phyloP scores from a whole-genome alignment of 1,284 basidiomycete genomes.

The Calocybe gambosa region DNA sequence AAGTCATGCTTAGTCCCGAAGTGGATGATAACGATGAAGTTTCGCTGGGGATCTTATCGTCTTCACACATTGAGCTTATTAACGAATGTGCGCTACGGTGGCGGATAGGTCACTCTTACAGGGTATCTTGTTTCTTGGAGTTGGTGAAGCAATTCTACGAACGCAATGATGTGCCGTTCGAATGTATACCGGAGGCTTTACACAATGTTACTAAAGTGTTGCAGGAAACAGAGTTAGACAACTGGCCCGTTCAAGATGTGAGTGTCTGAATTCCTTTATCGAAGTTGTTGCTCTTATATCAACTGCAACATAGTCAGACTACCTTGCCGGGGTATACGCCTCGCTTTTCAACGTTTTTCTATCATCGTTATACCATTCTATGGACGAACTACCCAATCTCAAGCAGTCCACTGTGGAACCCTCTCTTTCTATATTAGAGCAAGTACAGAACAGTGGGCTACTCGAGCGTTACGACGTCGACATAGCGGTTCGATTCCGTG shows the following conservation, averaged over 20 bases:
- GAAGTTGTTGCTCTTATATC: constrained; percentile 1
- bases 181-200: constrained; percentile 90
- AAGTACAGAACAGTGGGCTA: constrained; percentile 65
- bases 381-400: constrained; percentile 69
- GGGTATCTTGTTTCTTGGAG: constrained; percentile 79
- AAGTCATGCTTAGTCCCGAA: constrained; percentile 80
- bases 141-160: constrained; percentile 87
- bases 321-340: constrained; percentile 60
- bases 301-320: constrained; percentile 43
- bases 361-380: constrained; percentile 77
- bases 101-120: constrained; percentile 80
- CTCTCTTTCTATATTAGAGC: constrained; percentile 62
- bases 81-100: constrained; percentile 86
- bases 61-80: constrained; percentile 76
- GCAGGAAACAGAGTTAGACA: constrained; percentile 62
- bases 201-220: constrained; percentile 66
- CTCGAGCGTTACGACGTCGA: constrained; percentile 65
- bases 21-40: constrained; percentile 96
- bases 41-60: constrained; percentile 87
- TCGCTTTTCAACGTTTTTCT: constrained; percentile 85
- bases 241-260: constrained; percentile 83
- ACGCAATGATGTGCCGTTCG: constrained; percentile 86
- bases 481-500: constrained; percentile 54
- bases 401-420: constrained; percentile 64
- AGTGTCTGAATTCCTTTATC: constrained; percentile 24